Percentiles rank a stretch among this genome's conserved stretches.
These are phyloP conservation scores for Penicillium pancosmium DNA, from an alignment of 495 filamentous ascomycete genomes.

Conservation along the genomic window DNA sequence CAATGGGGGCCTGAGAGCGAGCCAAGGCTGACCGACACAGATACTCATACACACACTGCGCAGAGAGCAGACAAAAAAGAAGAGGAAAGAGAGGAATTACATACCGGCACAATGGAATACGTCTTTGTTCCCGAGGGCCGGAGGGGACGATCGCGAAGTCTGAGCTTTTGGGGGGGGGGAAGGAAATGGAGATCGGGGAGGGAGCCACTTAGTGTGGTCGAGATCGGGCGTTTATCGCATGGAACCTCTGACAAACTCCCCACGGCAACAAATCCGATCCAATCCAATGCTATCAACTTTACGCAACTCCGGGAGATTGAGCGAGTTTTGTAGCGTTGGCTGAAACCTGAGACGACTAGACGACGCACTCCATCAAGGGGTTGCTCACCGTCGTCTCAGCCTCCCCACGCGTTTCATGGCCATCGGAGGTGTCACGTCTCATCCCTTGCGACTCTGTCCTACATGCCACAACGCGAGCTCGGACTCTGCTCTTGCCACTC, in stretches of 20 bases:
- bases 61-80: background rate
- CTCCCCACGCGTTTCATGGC: slow-evolving; percentile 22
- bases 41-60: background rate
- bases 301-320: background rate
- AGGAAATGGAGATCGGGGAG: slow-evolving; percentile 20
- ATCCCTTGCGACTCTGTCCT: slow-evolving; percentile 11
- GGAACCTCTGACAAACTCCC: background rate
- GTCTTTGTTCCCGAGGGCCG: background rate
- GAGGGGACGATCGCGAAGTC: slow-evolving; percentile 15
- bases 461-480: background rate
- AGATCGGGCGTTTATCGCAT: slow-evolving; percentile 27
- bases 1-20: background rate
- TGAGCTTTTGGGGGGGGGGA: slow-evolving; percentile 29
- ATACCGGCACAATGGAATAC: slow-evolving; percentile 1
- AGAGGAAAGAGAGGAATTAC: background rate
- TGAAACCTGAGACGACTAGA: background rate
- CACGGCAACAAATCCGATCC: background rate
- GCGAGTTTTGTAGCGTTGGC: slow-evolving; percentile 2
- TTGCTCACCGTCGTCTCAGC: background rate
- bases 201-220: slow-evolving; percentile 27
- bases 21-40: background rate
- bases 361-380: slow-evolving; percentile 1
- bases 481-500: slow-evolving; percentile 1
- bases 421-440: slow-evolving; percentile 16
- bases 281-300: background rate